Percentiles rank a stretch among this genome's conserved stretches.
phyloP scores from a whole-genome alignment of 108 stramenopile species.

The Aurantiochytrium sp. region DNA sequence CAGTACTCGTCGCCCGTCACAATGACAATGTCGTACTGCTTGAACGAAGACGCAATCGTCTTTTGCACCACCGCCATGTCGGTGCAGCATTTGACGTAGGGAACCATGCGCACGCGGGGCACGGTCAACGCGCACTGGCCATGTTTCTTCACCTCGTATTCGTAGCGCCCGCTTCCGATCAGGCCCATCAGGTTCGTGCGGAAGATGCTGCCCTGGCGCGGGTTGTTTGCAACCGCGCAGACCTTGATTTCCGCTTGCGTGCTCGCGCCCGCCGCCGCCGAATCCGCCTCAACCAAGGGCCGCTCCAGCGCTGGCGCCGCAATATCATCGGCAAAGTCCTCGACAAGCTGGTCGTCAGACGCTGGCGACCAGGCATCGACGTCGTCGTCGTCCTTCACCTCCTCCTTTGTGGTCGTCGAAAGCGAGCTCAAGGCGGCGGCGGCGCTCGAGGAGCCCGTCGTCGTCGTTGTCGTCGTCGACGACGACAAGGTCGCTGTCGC shows the following conservation, averaged over 20 bases:
- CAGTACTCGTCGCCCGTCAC: slow-evolving; percentile 30
- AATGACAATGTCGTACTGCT: slow-evolving; percentile 30
- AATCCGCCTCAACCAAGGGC: neutral
- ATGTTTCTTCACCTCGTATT: neutral
- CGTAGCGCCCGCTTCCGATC: neutral
- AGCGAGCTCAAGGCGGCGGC: too few relatives aligned
- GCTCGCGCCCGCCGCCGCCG: neutral
- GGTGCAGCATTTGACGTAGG: slow-evolving; percentile 20
- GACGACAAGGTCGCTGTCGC: too few relatives aligned
- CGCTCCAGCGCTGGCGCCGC: too few relatives aligned
- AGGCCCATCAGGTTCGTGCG: neutral
- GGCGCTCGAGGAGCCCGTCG: too few relatives aligned
- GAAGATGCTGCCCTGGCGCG: neutral
- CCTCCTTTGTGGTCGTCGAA: too few relatives aligned
- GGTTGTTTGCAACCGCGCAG: neutral
- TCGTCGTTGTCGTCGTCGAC: too few relatives aligned
- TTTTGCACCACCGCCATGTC: neutral
- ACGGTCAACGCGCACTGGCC: neutral
- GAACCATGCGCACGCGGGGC: slow-evolving; percentile 17
- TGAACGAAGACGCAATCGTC: neutral
- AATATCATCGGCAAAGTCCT: too few relatives aligned
- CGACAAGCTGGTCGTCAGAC: too few relatives aligned
- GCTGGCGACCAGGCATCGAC: too few relatives aligned
- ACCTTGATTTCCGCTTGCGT: neutral
- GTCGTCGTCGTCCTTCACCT: too few relatives aligned